Conservation (phyloP, 139 green algal genomes). For the Parachlorella kessleri region DNA sequence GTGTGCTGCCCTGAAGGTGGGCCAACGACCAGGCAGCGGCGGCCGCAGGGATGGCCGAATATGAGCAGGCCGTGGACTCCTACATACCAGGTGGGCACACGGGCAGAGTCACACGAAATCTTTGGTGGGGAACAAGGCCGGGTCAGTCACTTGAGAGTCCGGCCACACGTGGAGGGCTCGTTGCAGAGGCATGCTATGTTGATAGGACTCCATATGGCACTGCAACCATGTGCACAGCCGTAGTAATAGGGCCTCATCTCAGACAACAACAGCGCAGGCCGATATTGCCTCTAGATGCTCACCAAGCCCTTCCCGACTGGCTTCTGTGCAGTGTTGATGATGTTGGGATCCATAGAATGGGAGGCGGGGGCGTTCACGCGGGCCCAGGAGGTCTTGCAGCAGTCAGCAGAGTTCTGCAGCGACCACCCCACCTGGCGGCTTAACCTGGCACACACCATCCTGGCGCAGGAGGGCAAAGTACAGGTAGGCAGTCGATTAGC, state of each 20-base stretch:
- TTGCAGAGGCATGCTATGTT: too few species aligned
- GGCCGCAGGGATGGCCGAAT: slow-evolving; percentile 75
- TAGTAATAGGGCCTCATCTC: too few species aligned
- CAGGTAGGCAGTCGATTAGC: too few species aligned
- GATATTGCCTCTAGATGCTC: too few species aligned
- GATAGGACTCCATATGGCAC: too few species aligned
- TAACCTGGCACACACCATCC: slow-evolving; percentile 89
- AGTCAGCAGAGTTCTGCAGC: slow-evolving; percentile 83
- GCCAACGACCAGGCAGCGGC: slow-evolving; percentile 72
- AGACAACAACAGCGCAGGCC: too few species aligned
- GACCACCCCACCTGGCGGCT: slow-evolving; percentile 87
- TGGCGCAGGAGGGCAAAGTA: slow-evolving; percentile 71
- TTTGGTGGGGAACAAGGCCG: too few species aligned
- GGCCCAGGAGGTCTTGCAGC: slow-evolving; percentile 78
- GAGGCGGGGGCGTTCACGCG: slow-evolving; percentile 73
- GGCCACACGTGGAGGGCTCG: too few species aligned
- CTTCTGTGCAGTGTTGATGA: slow-evolving; percentile 78
- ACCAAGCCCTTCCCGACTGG: too few species aligned
- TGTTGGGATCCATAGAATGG: slow-evolving; percentile 83
- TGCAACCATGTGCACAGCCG: too few species aligned
- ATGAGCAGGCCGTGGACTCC: slow-evolving; percentile 83
- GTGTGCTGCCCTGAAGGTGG: slow-evolving; percentile 29
- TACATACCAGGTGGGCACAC: slow-evolving; percentile 72
- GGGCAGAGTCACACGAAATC: too few species aligned
- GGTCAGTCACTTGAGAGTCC: too few species aligned